Evolutionary conservation across 2,329 filamentous ascomycete species (phyloP).

Genomic region (Amauroascus niger): DNA sequence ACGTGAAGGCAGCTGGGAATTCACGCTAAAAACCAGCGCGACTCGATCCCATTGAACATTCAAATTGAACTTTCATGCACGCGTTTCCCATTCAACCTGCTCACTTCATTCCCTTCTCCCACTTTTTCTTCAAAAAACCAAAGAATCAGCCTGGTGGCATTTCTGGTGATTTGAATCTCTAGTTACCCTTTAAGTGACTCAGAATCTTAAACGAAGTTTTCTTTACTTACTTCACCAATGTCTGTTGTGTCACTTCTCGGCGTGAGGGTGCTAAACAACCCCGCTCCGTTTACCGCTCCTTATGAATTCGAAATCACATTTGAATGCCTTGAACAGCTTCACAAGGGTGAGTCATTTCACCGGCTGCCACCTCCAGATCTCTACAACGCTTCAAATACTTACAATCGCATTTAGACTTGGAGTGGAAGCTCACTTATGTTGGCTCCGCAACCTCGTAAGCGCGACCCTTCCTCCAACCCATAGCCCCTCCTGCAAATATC

Average conservation of each 20-base stretch:
- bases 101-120: not conserved
- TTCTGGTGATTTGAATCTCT: no score
- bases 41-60: no score
- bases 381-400: constrained; percentile 12
- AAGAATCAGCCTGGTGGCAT: no score
- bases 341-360: constrained; percentile 59
- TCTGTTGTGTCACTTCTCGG: constrained; percentile 93
- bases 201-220: not conserved
- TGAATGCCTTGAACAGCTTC: constrained; percentile 86
- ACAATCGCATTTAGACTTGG: constrained; percentile 58
- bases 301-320: constrained; percentile 99
- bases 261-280: constrained; percentile 95
- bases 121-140: no score
- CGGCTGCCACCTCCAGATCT: constrained; percentile 5
- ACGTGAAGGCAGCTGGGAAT: not conserved
- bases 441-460: constrained; percentile 91
- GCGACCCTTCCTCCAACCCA: constrained; percentile 6
- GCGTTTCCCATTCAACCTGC: not conserved
- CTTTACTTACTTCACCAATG: constrained; percentile 46
- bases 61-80: constrained; percentile 1
- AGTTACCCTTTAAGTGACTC: not conserved
- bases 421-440: constrained; percentile 99
- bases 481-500: not conserved
- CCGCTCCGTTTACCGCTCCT: constrained; percentile 80
- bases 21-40: constrained; percentile 7